phyloP scores from a whole-genome alignment of 139 green algal genomes.

The Pleodorina starrii region DNA sequence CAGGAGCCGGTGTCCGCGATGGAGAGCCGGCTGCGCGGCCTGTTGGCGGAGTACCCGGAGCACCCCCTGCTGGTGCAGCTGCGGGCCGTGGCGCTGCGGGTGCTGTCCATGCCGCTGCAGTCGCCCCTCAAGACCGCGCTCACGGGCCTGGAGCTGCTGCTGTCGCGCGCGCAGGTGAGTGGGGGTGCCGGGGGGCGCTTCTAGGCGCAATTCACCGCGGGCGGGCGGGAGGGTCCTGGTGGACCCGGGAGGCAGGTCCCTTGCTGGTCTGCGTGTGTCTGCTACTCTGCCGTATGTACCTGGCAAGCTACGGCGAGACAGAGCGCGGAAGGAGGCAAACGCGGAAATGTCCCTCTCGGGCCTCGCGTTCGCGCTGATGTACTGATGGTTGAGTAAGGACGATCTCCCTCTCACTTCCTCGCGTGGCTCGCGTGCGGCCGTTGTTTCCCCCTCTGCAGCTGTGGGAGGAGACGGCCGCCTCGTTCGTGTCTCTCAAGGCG shows the following conservation, averaged over 20 bases:
- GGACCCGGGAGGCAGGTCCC: too few species aligned
- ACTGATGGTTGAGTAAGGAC: too few species aligned
- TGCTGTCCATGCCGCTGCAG: slow-evolving; percentile 79
- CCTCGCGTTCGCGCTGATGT: too few species aligned
- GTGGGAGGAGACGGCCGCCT: slow-evolving; percentile 96
- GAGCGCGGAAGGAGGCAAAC: too few species aligned
- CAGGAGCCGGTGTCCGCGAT: slow-evolving; percentile 74
- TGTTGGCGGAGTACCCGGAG: slow-evolving; percentile 96
- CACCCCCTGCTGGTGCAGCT: slow-evolving; percentile 93
- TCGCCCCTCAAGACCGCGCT: slow-evolving; percentile 87
- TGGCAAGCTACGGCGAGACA: too few species aligned
- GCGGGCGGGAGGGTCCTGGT: neutral
- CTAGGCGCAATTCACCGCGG: too few species aligned
- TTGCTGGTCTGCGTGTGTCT: too few species aligned
- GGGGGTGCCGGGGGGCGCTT: neutral
- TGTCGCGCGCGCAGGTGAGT: slow-evolving; percentile 79
- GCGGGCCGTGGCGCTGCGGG: slow-evolving; percentile 80
- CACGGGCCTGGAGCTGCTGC: slow-evolving; percentile 95
- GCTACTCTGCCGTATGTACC: too few species aligned
- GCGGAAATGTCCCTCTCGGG: too few species aligned
- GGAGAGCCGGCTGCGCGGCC: slow-evolving; percentile 67
- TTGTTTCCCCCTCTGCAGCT: slow-evolving; percentile 61
- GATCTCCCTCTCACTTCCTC: too few species aligned
- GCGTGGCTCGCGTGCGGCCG: too few species aligned
- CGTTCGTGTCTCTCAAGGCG: slow-evolving; percentile 79